These are phyloP conservation scores for Clarireedia paspali DNA, from an alignment of 2,329 filamentous ascomycete species.

Conservation along the genomic window DNA sequence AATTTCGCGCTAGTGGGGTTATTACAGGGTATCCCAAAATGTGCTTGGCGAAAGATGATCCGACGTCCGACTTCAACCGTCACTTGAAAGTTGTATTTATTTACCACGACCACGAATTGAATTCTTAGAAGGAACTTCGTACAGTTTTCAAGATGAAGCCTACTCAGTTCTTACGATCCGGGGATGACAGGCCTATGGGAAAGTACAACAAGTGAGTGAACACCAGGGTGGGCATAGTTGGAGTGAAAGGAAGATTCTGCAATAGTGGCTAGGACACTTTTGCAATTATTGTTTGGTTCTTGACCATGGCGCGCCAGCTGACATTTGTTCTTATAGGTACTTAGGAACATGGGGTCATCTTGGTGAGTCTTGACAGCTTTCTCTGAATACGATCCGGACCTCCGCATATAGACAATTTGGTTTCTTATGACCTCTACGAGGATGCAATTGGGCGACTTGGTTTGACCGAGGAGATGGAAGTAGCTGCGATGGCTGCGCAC, in stretches of 20 bases:
- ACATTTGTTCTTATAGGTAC: constrained; percentile 22
- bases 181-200: constrained; percentile 27
- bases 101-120: background rate
- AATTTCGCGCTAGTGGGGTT: constrained; percentile 19
- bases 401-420: background rate
- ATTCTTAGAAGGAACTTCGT: background rate
- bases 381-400: background rate
- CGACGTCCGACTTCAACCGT: constrained; percentile 8
- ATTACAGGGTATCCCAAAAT: constrained; percentile 12
- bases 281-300: too few relatives aligned
- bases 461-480: background rate
- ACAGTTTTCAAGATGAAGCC: constrained; percentile 27
- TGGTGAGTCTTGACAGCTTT: constrained; percentile 25
- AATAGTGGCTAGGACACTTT: background rate
- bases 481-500: background rate
- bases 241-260: constrained; percentile 7
- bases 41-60: constrained; percentile 17
- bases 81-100: background rate
- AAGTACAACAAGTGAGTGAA: constrained; percentile 31
- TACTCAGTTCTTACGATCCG: constrained; percentile 27
- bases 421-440: background rate
- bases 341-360: constrained; percentile 29
- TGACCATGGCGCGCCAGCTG: constrained; percentile 16
- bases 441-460: too few relatives aligned
- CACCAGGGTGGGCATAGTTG: background rate